Evolutionary conservation across 1,139 yeast genomes (phyloP), one percentile per base, ranked within the genome.

Genomic region (Nakaseomyces delphensis): DNA sequence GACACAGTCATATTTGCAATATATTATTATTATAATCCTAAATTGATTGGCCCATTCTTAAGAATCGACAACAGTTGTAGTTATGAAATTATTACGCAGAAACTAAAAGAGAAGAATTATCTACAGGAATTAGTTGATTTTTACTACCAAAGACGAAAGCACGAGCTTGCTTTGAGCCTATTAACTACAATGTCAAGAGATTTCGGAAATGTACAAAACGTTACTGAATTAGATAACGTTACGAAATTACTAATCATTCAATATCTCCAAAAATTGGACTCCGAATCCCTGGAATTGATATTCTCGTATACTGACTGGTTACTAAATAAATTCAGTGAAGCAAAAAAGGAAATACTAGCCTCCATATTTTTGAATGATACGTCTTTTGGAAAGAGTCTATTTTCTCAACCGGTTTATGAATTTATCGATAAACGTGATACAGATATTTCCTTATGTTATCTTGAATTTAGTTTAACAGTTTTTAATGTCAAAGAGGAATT

Each of bases 1-100:
- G 98, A 91, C 55, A 84, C 96, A 0, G 72, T 87, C 0, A 67
- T 91, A 24, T 85, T 91, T 54, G 69, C 77, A 42, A 77, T 94
- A 48, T 91, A 91, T 57, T 69, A 78, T 50, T 62, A 77, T 21
- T 74, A 76, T 30, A 76, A 77, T 45, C 85, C 87, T 0, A 74
- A 81, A 52, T 69, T 91, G 56, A 71, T 91, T 14, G 95, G 94
- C 0, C 93, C 97, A 0, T 71, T 91, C 27, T 70, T 91, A 6
- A 68, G 97, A 42, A 70, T 87, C 2, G 74, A 76, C 33, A 91
- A 89, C 57, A 69, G 70, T 48, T 86, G 96, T 65, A 81, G 82
- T 54, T 71, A 82, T 2, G 66, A 66, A 1, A 70, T 76, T 3
- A 95, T 86, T 2, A 74, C 76, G 43, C 62, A 66, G 4, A 70